Base-by-base conservation (phyloP, 176 grass and related monocot species). In the Paspalum notatum region DNA sequence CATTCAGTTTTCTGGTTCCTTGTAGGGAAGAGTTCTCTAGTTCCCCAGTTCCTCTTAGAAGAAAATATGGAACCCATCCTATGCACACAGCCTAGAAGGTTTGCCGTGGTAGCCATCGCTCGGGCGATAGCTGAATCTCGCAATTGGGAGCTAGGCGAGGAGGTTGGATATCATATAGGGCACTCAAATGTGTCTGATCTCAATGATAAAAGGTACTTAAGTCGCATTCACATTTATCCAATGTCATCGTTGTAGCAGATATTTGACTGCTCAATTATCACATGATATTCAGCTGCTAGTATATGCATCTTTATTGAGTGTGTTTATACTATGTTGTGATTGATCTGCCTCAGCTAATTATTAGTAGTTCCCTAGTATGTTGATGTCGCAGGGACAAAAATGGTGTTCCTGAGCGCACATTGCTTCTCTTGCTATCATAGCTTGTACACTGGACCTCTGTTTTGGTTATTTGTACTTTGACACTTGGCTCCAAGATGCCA, bases 1-100 rank as follows among this genome's bases (percentile, higher is more conserved):
- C 39, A 71, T 84, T 74, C 41, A 50, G 49, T 74, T 24, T 2
- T 6, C 63, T 45, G 5, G 41, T 66, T 72, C 20, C 16, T 66
- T 79, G 83, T 54, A 97, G 94, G 94, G 59, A 97, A 94, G 87
- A 97, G 94, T 60, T 92, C 87, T 43, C 83, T 91, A 82, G 87
- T 97, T 62, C 94, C 94, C 55, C 89, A 89, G 71, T 97, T 88
- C 74, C 89, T 97, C 43, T 72, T 97, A 15, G 94, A 94, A 37
- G 94, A 87, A 72, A 94, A 87, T 81, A 74, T 97, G 76, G 91
- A 94, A 38, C 94, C 94, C 12, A 88, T 97, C 58, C 56, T 97
- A 54, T 97, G 94, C 87, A 97, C 94, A 57, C 94, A 97, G 74
- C 94, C 94, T 51, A 91, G 94, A 89, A 91, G 94, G 81, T 93